A percentile compares a stretch with the other conserved stretches of the same genome.
Conservation (phyloP, 768 basidiomycete genomes). For the Suillus lakei region DNA sequence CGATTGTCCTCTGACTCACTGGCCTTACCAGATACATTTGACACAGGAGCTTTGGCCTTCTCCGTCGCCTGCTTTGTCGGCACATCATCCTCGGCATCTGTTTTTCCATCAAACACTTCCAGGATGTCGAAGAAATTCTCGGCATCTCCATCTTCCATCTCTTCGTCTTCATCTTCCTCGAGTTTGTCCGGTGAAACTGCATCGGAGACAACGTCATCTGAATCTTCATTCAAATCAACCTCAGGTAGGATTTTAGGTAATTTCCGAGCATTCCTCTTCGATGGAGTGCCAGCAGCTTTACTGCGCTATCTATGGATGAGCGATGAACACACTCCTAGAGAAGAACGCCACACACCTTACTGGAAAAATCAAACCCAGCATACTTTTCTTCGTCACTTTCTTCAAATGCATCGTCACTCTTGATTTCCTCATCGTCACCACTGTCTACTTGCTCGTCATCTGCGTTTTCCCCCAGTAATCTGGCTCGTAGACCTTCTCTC, state of each 20-base stretch:
- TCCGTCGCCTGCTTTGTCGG: not conserved
- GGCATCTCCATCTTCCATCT: constrained; percentile 51
- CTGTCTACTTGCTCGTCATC: constrained; percentile 61
- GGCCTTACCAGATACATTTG: constrained; percentile 8
- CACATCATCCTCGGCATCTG: constrained; percentile 35
- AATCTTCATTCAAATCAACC: constrained; percentile 70
- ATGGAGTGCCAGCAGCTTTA: constrained; percentile 26
- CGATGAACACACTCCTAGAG: not conserved
- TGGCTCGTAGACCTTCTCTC: constrained; percentile 42
- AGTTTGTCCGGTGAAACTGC: constrained; percentile 28
- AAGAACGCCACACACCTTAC: constrained; percentile 15
- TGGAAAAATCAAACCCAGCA: constrained; percentile 57
- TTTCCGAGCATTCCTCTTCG: constrained; percentile 29
- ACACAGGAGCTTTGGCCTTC: not conserved
- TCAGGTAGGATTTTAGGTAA: constrained; percentile 48
- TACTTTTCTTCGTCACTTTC: constrained; percentile 82
- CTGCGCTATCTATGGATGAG: constrained; percentile 17
- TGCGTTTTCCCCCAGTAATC: constrained; percentile 56
- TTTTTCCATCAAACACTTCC: constrained; percentile 70
- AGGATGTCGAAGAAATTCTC: constrained; percentile 67
- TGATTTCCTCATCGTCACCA: constrained; percentile 85
- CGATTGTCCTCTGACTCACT: constrained; percentile 41
- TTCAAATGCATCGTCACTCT: constrained; percentile 84
- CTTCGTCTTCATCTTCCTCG: constrained; percentile 42
- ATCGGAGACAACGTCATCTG: constrained; percentile 32